Percentiles rank a stretch among this genome's conserved stretches.
Evolutionary conservation across 192 early-diverging fungal species (phyloP).

Genomic region (Chytriomyces confervae): DNA sequence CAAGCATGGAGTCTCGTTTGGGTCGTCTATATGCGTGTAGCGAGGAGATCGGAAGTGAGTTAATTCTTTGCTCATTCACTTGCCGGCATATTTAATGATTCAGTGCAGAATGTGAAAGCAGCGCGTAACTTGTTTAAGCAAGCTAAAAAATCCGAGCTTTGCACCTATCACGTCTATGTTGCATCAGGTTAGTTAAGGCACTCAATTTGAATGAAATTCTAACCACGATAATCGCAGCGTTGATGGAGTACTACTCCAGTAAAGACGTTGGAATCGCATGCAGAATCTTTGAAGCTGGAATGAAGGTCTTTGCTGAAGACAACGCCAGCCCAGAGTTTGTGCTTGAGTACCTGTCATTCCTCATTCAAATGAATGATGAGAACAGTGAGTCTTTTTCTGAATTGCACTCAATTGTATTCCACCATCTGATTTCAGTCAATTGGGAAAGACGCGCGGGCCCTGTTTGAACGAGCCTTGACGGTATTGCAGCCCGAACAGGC

Average conservation of each 20-base stretch:
- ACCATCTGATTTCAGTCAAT: neutral
- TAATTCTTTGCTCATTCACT: neutral
- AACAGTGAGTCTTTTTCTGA: constrained; percentile 63
- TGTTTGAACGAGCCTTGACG: constrained; percentile 89
- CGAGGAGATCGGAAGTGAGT: constrained; percentile 75
- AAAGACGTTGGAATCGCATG: constrained; percentile 84
- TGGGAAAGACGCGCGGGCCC: constrained; percentile 73
- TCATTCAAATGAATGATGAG: constrained; percentile 89
- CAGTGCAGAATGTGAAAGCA: constrained; percentile 65
- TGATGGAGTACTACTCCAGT: constrained; percentile 92
- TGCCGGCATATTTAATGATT: neutral
- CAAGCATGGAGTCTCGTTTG: constrained; percentile 72
- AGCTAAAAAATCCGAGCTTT: constrained; percentile 73
- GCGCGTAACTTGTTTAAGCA: constrained; percentile 79
- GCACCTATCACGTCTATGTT: constrained; percentile 88
- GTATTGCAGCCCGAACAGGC: constrained; percentile 72
- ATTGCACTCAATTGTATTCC: neutral
- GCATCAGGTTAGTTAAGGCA: constrained; percentile 58
- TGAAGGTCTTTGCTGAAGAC: constrained; percentile 79
- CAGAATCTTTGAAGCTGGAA: constrained; percentile 87
- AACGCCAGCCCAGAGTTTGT: constrained; percentile 65
- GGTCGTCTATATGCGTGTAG: constrained; percentile 88
- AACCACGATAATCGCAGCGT: constrained; percentile 48
- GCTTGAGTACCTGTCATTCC: constrained; percentile 81
- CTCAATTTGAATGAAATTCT: neutral